Evolutionary conservation across 2,329 filamentous ascomycete species (phyloP), one percentile per base, ranked within the genome.

Genomic region (Fusarium nodosum): DNA sequence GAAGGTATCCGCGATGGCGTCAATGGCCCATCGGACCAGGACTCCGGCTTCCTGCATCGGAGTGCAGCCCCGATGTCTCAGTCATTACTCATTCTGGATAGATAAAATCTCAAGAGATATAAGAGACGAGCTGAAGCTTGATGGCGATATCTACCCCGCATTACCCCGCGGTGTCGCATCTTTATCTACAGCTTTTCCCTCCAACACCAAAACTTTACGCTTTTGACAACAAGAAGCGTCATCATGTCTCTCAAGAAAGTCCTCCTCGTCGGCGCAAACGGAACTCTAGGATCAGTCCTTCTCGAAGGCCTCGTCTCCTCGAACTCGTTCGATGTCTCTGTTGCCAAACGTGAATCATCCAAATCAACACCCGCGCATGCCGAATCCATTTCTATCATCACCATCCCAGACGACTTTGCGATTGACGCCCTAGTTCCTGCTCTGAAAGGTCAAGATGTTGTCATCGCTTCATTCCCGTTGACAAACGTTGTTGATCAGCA

Each of bases 381-480:
- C n/a, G 67, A 67, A 2, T 55, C 64, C 6, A 48, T 74, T 18
- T 57, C 48, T 12, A 61, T 69, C 28, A 66, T 79, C 61, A 57
- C 72, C 56, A 71, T 79, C 46, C 72, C 75, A 5, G 73, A 75
- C 18, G 73, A 73, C 26, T 72, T 80, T 47, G 56, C 72, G 8
- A 64, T 78, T n/a, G 71, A 77, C 1, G 76, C 76, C 16, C 72
- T 91, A 10, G 81, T 79, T 6, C 62, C 79, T 1, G 84, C 83
- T 0, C 82, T 91, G 52, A 70, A 80, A 39, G 86, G 84, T 16
- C 84, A 88, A 55, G 88, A 90, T 70, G 89, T 86, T 13, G 82
- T 90, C 22, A 75, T 90, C 39, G 76, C 77, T 10, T 76, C 77
- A 0, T 75, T 81, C 38, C 77, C 76, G 2, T 70, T 80, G 1